Evolutionary conservation across 306 rosid species (phyloP).

Genomic region (Trifolium repens): DNA sequence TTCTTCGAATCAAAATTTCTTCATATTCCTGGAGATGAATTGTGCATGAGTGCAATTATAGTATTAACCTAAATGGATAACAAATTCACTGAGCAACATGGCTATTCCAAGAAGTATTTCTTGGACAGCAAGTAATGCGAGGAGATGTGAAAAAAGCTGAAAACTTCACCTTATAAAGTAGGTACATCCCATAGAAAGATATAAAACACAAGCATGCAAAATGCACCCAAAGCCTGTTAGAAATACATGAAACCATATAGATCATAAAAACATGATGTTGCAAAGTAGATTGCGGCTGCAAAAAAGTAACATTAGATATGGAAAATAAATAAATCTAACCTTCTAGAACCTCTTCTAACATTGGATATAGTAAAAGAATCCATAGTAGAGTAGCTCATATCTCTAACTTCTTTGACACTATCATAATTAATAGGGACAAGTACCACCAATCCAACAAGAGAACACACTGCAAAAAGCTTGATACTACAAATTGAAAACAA

Average conservation of each 20-base stretch:
- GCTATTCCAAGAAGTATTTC: slow-evolving; percentile 10
- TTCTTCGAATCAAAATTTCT: slow-evolving; percentile 69
- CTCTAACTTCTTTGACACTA: slow-evolving; percentile 43
- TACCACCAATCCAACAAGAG: slow-evolving; percentile 69
- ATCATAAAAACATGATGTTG: not conserved
- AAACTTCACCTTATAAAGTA: slow-evolving; percentile 71
- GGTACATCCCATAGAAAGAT: slow-evolving; percentile 79
- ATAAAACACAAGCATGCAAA: slow-evolving; percentile 78
- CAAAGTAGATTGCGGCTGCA: no score
- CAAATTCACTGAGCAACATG: slow-evolving; percentile 24
- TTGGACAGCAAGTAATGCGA: slow-evolving; percentile 3
- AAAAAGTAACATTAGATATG: not conserved
- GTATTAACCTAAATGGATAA: slow-evolving; percentile 34
- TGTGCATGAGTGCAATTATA: slow-evolving; percentile 37
- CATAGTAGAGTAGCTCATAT: slow-evolving; percentile 51
- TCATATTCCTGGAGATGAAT: slow-evolving; percentile 71
- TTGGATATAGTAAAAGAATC: slow-evolving; percentile 86
- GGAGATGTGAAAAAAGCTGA: slow-evolving; percentile 29
- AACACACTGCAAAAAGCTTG: slow-evolving; percentile 70
- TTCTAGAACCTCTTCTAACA: slow-evolving; percentile 66
- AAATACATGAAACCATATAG: slow-evolving; percentile 37
- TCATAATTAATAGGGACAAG: slow-evolving; percentile 76
- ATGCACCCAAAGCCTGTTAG: slow-evolving; percentile 92
- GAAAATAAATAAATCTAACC: slow-evolving; percentile 51
- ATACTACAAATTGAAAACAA: slow-evolving; percentile 55